phyloP scores from a whole-genome alignment of 2,329 filamentous ascomycete genomes.

The Colletotrichum viniferum region DNA sequence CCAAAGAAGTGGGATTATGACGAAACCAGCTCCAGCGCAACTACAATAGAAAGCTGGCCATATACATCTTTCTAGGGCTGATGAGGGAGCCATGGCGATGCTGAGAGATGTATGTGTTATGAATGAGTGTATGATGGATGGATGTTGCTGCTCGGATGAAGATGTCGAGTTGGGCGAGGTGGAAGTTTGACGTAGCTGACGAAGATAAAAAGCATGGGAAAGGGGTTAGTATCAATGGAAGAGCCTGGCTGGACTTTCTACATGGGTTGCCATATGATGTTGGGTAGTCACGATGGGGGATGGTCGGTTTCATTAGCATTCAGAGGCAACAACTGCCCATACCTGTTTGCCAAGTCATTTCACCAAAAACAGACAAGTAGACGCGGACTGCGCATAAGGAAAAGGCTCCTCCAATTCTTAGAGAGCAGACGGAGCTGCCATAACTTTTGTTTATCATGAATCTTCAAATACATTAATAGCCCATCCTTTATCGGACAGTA shows the following conservation, averaged over 20 bases:
- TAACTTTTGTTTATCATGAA: conserved; percentile 1
- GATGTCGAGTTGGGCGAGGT: neutral
- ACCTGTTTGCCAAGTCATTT: neutral
- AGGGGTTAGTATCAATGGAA: neutral
- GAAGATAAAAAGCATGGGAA: neutral
- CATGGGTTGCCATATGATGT: neutral
- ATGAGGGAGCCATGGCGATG: neutral
- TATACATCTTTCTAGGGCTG: neutral
- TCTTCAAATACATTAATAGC: neutral
- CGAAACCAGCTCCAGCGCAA: neutral
- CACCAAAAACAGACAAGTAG: too few relatives aligned
- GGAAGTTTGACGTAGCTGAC: neutral
- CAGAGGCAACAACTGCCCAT: neutral
- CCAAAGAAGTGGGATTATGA: neutral
- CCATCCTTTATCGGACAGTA: conserved; percentile 71
- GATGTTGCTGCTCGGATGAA: neutral
- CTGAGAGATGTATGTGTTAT: neutral
- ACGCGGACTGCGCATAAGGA: neutral
- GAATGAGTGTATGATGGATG: neutral
- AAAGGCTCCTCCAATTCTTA: neutral
- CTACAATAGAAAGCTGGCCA: neutral
- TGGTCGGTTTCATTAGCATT: rapidly evolving
- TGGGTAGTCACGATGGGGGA: neutral
- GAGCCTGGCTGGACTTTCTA: neutral
- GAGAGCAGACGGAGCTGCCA: neutral